Evolutionary conservation across 1,139 yeast species (phyloP).

Genomic region (Pichia sp.): DNA sequence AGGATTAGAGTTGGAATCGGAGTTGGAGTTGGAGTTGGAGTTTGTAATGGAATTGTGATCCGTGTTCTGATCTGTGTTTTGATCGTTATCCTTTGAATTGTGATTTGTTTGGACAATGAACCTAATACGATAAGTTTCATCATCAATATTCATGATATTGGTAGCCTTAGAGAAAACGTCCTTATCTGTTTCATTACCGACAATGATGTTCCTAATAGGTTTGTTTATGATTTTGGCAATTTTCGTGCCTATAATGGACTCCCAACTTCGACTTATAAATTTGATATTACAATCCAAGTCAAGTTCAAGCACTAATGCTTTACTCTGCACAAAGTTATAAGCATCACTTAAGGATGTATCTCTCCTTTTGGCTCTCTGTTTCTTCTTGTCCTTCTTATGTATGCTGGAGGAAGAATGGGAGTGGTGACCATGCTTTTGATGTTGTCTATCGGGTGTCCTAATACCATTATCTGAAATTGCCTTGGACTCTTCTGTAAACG

Average conservation of each 20-base stretch:
- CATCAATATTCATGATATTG: constrained; percentile 63
- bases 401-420: neutral
- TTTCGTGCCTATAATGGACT: constrained; percentile 60
- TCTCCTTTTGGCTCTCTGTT: neutral
- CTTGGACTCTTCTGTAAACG: neutral
- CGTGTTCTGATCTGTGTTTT: too few relatives aligned
- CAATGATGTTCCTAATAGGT: constrained; percentile 58
- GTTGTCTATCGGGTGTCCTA: too few relatives aligned
- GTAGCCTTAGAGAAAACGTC: constrained; percentile 66
- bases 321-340: constrained; percentile 36
- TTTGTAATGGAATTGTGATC: too few relatives aligned
- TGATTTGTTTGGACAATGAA: constrained; percentile 52
- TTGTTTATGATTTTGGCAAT: constrained; percentile 45
- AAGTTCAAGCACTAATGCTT: constrained; percentile 80
- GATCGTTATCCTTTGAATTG: too few relatives aligned
- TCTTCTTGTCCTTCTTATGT: neutral
- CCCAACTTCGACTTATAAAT: constrained; percentile 75
- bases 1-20: too few relatives aligned
- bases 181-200: constrained; percentile 60
- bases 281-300: constrained; percentile 73
- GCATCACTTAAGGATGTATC: neutral
- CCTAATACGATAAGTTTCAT: constrained; percentile 69
- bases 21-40: too few relatives aligned
- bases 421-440: neutral
- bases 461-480: neutral